phyloP scores from a whole-genome alignment of 257 asterid species.

The Solanum paucissectum region DNA sequence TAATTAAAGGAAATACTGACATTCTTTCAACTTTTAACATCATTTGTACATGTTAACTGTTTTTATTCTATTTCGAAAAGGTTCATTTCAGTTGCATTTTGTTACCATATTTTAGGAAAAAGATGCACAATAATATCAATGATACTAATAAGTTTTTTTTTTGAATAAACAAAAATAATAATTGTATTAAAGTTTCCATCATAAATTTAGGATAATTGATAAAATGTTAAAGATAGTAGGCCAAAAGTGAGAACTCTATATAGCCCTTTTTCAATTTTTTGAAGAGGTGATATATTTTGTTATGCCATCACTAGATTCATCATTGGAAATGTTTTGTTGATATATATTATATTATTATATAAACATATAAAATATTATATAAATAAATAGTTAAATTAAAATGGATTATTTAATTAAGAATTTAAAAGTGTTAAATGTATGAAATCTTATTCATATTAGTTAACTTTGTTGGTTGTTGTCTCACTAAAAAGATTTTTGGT shows the following conservation, averaged over 20 bases:
- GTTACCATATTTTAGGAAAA: not conserved
- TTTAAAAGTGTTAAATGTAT: not conserved
- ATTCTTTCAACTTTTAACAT: too few relatives aligned
- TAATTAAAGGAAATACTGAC: too few relatives aligned
- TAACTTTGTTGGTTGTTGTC: not conserved
- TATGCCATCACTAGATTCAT: not conserved
- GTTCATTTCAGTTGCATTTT: not conserved
- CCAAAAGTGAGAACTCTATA: not conserved
- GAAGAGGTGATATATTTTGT: not conserved
- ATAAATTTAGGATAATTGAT: not conserved
- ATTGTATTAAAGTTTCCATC: not conserved
- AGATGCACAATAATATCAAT: not conserved
- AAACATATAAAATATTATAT: not conserved
- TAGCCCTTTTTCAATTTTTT: not conserved
- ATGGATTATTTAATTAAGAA: not conserved
- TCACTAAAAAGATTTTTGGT: not conserved
- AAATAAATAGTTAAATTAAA: not conserved
- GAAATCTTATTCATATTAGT: not conserved
- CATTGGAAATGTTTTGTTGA: not conserved
- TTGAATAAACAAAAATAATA: not conserved
- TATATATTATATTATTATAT: not conserved
- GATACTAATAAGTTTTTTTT: not conserved
- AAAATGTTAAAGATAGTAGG: not conserved
- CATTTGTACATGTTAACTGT: too few relatives aligned
- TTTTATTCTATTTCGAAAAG: too few relatives aligned